Base-by-base conservation (phyloP, 2,329 filamentous ascomycete species). In the Torrubiellomyces zombiae region DNA sequence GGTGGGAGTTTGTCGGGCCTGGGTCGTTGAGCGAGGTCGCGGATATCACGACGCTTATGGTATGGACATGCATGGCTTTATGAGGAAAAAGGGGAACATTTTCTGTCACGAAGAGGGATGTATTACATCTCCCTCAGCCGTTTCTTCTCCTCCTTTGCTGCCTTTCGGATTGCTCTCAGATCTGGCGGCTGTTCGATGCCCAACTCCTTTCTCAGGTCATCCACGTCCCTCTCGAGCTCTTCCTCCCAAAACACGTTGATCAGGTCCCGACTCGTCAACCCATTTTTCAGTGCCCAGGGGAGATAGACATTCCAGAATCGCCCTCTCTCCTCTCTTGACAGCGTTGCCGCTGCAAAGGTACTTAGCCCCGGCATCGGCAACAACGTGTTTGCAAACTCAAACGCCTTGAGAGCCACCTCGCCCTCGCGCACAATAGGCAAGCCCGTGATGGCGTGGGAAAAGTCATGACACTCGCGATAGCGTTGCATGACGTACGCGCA, bases 231-330 rank as follows among this genome's bases (percentile, higher is more conserved):
- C 55, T 85, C 75, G 37, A 98, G 53, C 55, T 86, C 68, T 58
- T 95, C 82, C 53, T 98, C 89, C 89, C 89, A 98, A 46, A 93
- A 98, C 2, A 98, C 75, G 49, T 94, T 94, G 37, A 98, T 85
- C 17, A 95, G 60, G 43, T 92, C 80, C 40, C 77, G 70, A 23
- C 72, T 66, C 28, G 66, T 56, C 35, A 82, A 49, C 9, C 89
- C 89, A 48, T 92, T 95, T 27, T 68, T 58, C 21, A 94, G 51
- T 18, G 89, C 89, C 89, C 89, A 98, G 1, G 89, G 89, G 26
- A 86, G 56, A 50, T 94, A 92, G 1, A 71, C 72, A 5, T 55
- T 51, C 42, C 66, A 76, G 43, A 95, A 89, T 28, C 75, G 58
- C 30, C 62, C 56, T 42, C 86, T 68, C 55, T 94, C 86, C 5